These are phyloP conservation scores for Citrus glauca DNA, from an alignment of 345 rosid species.

Conservation along the genomic window DNA sequence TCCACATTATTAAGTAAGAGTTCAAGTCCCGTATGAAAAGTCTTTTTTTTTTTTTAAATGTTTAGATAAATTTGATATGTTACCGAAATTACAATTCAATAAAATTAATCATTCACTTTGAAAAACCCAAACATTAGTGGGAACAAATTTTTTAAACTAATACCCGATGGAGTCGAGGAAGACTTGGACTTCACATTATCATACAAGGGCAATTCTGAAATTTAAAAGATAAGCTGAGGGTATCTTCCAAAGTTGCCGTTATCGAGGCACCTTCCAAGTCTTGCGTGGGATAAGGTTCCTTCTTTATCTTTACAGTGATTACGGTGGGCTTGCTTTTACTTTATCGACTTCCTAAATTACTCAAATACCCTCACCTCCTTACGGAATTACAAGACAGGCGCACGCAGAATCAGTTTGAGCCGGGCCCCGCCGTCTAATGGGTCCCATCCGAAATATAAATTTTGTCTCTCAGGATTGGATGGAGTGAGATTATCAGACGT, in stretches of 20 bases:
- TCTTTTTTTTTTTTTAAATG: no score
- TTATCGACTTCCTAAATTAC: slow-evolving; percentile 6
- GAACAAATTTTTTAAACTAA: no score
- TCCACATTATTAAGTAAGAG: not conserved
- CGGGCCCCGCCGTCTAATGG: not conserved
- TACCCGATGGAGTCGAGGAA: no score
- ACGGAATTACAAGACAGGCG: not conserved
- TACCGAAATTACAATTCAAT: no score
- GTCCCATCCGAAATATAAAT: not conserved
- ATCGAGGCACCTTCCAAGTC: slow-evolving; percentile 11
- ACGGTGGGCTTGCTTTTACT: slow-evolving; percentile 18
- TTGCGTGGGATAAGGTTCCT: slow-evolving; percentile 11
- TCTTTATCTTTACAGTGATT: slow-evolving; percentile 2
- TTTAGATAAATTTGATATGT: no score
- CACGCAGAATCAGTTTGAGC: not conserved
- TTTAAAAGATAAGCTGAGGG: not conserved
- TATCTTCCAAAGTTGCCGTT: not conserved
- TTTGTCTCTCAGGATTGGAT: not conserved
- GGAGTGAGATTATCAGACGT: not conserved
- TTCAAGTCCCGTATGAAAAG: no score
- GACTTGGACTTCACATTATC: no score
- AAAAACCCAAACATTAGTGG: no score
- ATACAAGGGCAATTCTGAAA: not conserved
- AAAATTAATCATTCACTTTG: no score
- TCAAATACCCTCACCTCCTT: not conserved